A percentile compares a stretch with the other conserved stretches of the same genome.
Conservation (phyloP, 257 asterid species). For the Nicotiana otophora region DNA sequence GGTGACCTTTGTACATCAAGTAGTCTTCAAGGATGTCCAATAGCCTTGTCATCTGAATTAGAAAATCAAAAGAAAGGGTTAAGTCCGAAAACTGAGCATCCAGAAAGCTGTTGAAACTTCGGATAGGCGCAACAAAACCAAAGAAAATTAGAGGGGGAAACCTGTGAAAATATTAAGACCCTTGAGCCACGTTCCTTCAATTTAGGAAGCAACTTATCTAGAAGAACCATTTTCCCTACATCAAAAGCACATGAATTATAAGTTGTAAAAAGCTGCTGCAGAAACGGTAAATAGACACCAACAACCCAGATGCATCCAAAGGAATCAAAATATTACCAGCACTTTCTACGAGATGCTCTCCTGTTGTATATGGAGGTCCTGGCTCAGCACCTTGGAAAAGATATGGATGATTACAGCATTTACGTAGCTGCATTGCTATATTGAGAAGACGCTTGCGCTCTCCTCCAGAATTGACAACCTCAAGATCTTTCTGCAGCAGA, state of each 20-base stretch:
- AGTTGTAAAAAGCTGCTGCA: background rate
- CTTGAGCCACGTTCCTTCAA: slow-evolving; percentile 97
- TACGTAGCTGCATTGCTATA: slow-evolving; percentile 97
- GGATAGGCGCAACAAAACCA: background rate
- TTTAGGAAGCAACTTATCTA: slow-evolving; percentile 95
- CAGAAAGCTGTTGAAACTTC: slow-evolving; percentile 4
- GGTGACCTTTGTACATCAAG: slow-evolving; percentile 79
- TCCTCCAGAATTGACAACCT: slow-evolving; percentile 99
- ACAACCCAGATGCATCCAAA: background rate
- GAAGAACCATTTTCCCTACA: slow-evolving; percentile 97
- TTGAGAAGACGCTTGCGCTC: slow-evolving; percentile 98
- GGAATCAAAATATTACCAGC: slow-evolving; percentile 56
- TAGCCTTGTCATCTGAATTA: slow-evolving; percentile 13
- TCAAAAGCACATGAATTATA: background rate
- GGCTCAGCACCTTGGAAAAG: slow-evolving; percentile 99
- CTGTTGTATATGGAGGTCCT: slow-evolving; percentile 16
- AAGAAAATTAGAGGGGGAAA: slow-evolving; percentile 11
- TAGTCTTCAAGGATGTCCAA: slow-evolving; percentile 29
- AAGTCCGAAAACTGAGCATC: background rate
- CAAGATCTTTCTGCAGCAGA: slow-evolving; percentile 96
- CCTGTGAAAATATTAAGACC: slow-evolving; percentile 97
- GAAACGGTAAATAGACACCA: background rate
- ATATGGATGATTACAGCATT: slow-evolving; percentile 98
- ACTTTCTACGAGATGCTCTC: slow-evolving; percentile 44
- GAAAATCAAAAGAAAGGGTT: slow-evolving; percentile 13